Conservation (phyloP, 352 stramenopile genomes). For the Globisporangium spiculum region DNA sequence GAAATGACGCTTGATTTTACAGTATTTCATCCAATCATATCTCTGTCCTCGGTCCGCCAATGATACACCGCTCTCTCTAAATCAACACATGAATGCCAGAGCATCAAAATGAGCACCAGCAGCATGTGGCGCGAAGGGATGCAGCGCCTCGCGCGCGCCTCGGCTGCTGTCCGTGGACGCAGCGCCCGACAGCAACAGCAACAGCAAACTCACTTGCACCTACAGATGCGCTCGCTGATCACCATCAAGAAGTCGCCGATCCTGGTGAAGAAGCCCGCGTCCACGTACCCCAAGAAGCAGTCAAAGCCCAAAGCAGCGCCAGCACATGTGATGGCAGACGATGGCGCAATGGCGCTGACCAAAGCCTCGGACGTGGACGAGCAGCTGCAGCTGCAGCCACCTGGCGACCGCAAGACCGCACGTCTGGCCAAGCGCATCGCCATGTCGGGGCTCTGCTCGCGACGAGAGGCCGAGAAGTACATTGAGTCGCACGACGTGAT, state of each 20-base stretch:
- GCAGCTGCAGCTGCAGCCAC: background rate
- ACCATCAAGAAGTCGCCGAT: slow-evolving; percentile 32
- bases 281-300: slow-evolving; percentile 13
- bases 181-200: background rate
- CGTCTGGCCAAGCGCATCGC: slow-evolving; percentile 84
- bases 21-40: background rate
- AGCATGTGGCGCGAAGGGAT: slow-evolving; percentile 7
- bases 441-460: slow-evolving; percentile 78
- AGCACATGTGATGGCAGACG: background rate
- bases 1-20: background rate
- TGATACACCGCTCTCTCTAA: background rate
- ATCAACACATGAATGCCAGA: background rate
- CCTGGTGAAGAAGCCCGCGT: slow-evolving; percentile 9
- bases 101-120: background rate
- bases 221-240: slow-evolving; percentile 16
- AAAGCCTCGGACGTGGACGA: background rate
- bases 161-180: background rate
- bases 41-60: background rate
- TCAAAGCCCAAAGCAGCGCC: slow-evolving; percentile 4
- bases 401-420: slow-evolving; percentile 18
- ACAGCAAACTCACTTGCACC: background rate
- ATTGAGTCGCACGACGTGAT: slow-evolving; percentile 70
- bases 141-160: background rate
- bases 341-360: background rate
- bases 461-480: slow-evolving; percentile 78